Conservation (phyloP, 2,329 filamentous ascomycete genomes). For the Sphaerulina populicola region DNA sequence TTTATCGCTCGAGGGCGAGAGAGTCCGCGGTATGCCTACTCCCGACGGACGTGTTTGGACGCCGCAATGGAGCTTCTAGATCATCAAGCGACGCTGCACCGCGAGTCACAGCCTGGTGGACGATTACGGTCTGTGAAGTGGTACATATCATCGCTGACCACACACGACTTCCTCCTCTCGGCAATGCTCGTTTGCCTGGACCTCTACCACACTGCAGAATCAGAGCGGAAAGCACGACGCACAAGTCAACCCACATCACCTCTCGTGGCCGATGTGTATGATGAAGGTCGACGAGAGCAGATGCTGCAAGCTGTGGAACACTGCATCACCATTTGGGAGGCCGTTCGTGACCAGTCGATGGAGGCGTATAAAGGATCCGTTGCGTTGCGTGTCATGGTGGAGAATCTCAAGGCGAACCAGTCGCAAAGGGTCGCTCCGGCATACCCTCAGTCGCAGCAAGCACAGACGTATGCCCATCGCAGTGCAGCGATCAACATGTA, state of each 20-base stretch:
- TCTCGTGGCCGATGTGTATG: conserved; percentile 34
- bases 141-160: conserved; percentile 70
- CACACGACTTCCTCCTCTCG: conserved; percentile 76
- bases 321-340: conserved; percentile 71
- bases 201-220: conserved; percentile 58
- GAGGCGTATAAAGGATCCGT: conserved; percentile 82
- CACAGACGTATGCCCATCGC: conserved; percentile 2
- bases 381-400: conserved; percentile 74
- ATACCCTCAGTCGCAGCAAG: conserved; percentile 15
- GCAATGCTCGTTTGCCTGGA: conserved; percentile 79
- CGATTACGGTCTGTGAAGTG: conserved; percentile 65
- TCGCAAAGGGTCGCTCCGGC: conserved; percentile 4
- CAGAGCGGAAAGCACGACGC: conserved; percentile 35
- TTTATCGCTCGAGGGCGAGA: conserved; percentile 71
- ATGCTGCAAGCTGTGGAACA: conserved; percentile 69
- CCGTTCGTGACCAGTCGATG: conserved; percentile 66
- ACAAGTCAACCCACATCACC: conserved; percentile 20
- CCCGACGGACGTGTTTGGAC: conserved; percentile 74
- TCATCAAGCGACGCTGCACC: conserved; percentile 66
- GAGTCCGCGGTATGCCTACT: conserved; percentile 75
- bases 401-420: conserved; percentile 57
- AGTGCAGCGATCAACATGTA: conserved; percentile 18
- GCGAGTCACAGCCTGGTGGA: conserved; percentile 64
- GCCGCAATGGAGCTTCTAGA: conserved; percentile 73
- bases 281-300: conserved; percentile 50